Percentiles rank a stretch among this genome's conserved stretches.
Evolutionary conservation across 2,329 filamentous ascomycete species (phyloP).

Genomic region (Epichloe sylvatica): DNA sequence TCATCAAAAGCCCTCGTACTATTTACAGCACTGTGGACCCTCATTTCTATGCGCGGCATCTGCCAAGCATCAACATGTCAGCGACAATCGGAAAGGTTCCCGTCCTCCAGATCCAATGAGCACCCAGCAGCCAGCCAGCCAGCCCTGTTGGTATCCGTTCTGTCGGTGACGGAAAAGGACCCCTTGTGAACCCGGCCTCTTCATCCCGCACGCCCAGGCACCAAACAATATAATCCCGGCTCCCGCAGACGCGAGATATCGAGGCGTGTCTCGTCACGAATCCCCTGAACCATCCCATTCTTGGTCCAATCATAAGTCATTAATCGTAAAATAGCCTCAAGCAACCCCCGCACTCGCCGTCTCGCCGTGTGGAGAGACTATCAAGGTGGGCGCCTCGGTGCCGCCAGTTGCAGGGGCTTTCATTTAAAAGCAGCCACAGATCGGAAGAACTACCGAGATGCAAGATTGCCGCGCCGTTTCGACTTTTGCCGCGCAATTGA

Average conservation of each 20-base stretch:
- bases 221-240: slow-evolving; percentile 8
- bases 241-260: slow-evolving; percentile 16
- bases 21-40: not conserved
- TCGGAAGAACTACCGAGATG: slow-evolving; percentile 21
- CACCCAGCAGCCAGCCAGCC: not conserved
- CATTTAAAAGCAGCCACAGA: slow-evolving; percentile 27
- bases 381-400: slow-evolving; percentile 13
- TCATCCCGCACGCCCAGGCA: slow-evolving; percentile 3
- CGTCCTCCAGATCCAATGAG: not conserved
- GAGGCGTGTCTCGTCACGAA: slow-evolving; percentile 24
- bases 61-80: not conserved
- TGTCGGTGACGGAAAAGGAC: not conserved
- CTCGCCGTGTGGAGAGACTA: slow-evolving; percentile 14
- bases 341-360: slow-evolving; percentile 13
- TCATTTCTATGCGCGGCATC: not conserved
- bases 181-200: slow-evolving; percentile 11
- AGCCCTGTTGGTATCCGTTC: not conserved
- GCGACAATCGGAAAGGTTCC: not conserved
- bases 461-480: slow-evolving; percentile 19
- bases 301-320: slow-evolving; percentile 41
- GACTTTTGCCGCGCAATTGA: slow-evolving; percentile 13
- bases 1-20: not conserved
- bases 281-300: slow-evolving; percentile 15
- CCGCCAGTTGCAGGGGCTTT: slow-evolving; percentile 11
- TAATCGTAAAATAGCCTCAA: slow-evolving; percentile 31